Conservation (phyloP, 805 yeast genomes). For the Teunomyces stri region DNA sequence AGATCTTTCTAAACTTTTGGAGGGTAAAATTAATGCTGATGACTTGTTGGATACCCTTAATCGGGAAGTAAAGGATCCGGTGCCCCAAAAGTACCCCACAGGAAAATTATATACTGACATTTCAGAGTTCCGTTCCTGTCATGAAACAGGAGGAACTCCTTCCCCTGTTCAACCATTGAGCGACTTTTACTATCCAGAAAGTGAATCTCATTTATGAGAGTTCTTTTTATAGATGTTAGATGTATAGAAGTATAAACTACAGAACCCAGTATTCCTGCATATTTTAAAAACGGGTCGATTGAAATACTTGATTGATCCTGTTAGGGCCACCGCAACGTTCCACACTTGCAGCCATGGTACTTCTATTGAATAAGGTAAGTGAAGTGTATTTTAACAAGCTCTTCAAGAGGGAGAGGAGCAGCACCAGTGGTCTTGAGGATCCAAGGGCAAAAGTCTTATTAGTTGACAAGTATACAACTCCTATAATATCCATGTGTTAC, state of each 20-base stretch:
- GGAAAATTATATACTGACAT: slow-evolving; percentile 46
- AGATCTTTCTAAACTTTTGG: slow-evolving; percentile 23
- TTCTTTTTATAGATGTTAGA: not conserved
- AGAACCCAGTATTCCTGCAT: too few species aligned
- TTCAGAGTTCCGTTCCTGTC: slow-evolving; percentile 54
- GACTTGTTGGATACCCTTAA: slow-evolving; percentile 15
- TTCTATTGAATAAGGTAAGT: slow-evolving; percentile 26
- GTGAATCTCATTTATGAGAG: slow-evolving; percentile 16
- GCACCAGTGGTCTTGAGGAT: not conserved
- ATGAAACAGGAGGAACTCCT: slow-evolving; percentile 61
- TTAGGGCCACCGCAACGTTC: not conserved
- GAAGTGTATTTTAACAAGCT: slow-evolving; percentile 30
- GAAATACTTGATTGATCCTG: not conserved
- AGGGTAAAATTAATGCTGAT: slow-evolving; percentile 16
- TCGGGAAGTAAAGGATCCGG: slow-evolving; percentile 20
- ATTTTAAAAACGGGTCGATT: too few species aligned
- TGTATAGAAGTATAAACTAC: not conserved
- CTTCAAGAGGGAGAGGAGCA: slow-evolving; percentile 15
- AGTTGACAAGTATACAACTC: slow-evolving; percentile 76
- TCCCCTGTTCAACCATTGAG: slow-evolving; percentile 40
- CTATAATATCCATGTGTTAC: slow-evolving; percentile 82
- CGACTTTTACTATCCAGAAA: slow-evolving; percentile 23
- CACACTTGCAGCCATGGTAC: slow-evolving; percentile 16
- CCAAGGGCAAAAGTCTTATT: slow-evolving; percentile 66
- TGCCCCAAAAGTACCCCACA: slow-evolving; percentile 44